Base-by-base conservation (phyloP, 805 yeast species). In the Ogataea methylovora region DNA sequence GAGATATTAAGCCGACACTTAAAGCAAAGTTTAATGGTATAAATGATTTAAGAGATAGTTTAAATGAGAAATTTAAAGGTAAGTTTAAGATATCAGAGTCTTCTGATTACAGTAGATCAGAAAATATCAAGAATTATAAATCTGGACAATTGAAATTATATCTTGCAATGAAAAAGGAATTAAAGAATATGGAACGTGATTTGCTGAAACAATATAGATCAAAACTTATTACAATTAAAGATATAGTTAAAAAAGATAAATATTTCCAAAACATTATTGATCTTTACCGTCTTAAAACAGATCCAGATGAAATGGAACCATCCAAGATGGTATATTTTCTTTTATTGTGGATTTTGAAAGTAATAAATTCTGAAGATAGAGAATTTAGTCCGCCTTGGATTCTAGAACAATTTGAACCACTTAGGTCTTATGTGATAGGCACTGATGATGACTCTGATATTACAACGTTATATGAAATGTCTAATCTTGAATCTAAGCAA, bases 1-100 rank as follows among this genome's bases (percentile, higher is more conserved):
- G 70, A 41, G 88, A 82, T 35, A 39, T 44, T 7, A 43, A 37
- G 2, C 41, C 68, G 17, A 71, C 76, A 0, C 52, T 73, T 27
- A 63, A 83, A 44, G 67, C 72, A 61, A 54, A 63, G 33, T 54
- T 83, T n/a, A 77, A 76, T 30, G 92, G 88, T 0, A 48, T 78
- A 24, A 73, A 67, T 43, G 69, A 75, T 39, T 52, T 83, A 29
- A 54, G 71, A 14, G 48, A 55, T n/a, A 79, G 84, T 3, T 41
- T 82, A 9, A 69, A 66, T 21, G 52, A 65, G 23, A 81, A 79
- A 43, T 56, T 49, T 34, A 45, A 42, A 22, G 48, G 48, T 10
- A 43, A 43, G 12, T 22, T 48, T 29, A 47, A 43, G 32, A 31
- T 34, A 11, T 27, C 48, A 11, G 20, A 39, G 1, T 32, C 43